Percentiles rank a stretch among this genome's conserved stretches.
Conservation (phyloP, 2,329 filamentous ascomycete species). For the Davidsoniella eucalypti region DNA sequence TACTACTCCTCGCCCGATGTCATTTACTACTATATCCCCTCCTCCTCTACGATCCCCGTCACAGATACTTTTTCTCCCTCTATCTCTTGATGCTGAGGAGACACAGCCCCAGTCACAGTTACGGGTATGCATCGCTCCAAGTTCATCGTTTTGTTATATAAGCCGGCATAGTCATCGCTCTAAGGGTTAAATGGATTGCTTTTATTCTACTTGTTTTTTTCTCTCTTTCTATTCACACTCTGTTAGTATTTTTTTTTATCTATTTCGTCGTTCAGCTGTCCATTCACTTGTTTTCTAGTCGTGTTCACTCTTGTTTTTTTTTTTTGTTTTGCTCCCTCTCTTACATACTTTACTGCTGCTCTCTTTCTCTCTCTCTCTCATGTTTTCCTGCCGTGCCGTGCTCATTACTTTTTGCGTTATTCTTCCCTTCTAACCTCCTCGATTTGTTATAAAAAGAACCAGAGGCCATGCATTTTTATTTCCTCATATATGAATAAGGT, state of each 20-base stretch:
- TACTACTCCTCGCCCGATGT: too few species aligned
- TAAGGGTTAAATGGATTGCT: background rate
- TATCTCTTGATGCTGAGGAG: too few species aligned
- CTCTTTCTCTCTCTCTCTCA: constrained; percentile 3
- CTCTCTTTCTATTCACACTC: constrained; percentile 3
- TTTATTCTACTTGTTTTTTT: constrained; percentile 8
- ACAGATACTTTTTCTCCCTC: background rate
- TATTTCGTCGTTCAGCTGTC: background rate
- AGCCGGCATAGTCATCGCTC: constrained; percentile 9
- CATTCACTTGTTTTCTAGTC: constrained; percentile 3
- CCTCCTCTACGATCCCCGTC: background rate
- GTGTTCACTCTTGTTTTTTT: background rate
- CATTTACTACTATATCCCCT: background rate
- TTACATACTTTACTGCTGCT: constrained; percentile 2
- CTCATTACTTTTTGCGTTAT: constrained; percentile 3
- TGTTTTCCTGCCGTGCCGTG: background rate
- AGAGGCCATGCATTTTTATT: too few species aligned
- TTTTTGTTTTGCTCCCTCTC: background rate
- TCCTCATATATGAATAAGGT: too few species aligned
- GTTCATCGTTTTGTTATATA: constrained; percentile 11
- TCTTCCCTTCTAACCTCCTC: constrained; percentile 2
- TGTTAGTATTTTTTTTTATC: background rate
- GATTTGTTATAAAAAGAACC: background rate
- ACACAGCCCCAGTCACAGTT: background rate
- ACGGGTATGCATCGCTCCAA: constrained; percentile 4